Conservation (phyloP, 2,329 filamentous ascomycete species). For the Parascedosporium putredinis region DNA sequence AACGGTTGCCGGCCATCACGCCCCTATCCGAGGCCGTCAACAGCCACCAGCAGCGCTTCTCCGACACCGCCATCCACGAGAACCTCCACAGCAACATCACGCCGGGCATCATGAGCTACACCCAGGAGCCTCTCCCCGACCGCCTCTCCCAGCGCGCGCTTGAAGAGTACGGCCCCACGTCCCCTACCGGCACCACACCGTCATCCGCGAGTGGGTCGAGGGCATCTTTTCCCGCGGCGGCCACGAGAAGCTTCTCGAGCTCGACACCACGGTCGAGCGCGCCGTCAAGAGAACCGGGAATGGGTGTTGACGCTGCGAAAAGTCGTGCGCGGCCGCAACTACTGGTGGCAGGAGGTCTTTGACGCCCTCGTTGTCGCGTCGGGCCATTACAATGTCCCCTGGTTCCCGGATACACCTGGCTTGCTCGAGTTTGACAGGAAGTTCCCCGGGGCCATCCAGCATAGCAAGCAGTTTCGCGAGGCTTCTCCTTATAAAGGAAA, state of each 20-base stretch:
- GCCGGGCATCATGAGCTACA: constrained; percentile 43
- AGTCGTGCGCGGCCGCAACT: constrained; percentile 23
- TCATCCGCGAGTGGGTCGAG: constrained; percentile 43
- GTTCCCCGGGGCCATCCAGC: constrained; percentile 26
- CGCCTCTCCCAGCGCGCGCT: constrained; percentile 31
- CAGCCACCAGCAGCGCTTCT: constrained; percentile 31
- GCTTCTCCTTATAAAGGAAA: constrained; percentile 16
- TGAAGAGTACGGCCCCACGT: constrained; percentile 39
- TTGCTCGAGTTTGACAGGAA: constrained; percentile 23
- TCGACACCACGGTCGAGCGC: constrained; percentile 46
- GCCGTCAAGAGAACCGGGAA: constrained; percentile 31
- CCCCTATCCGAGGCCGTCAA: constrained; percentile 23
- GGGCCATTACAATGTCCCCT: constrained; percentile 28
- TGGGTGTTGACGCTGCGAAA: constrained; percentile 40
- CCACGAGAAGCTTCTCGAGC: constrained; percentile 26
- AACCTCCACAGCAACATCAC: constrained; percentile 50
- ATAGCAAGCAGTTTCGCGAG: constrained; percentile 27
- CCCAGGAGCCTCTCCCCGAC: constrained; percentile 36
- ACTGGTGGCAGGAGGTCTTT: constrained; percentile 28
- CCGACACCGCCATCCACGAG: constrained; percentile 44
- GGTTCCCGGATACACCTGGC: constrained; percentile 27
- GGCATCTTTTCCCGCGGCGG: constrained; percentile 22
- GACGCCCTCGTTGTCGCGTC: constrained; percentile 29
- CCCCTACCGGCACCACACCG: constrained; percentile 44
- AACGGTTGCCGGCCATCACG: constrained; percentile 29